A percentile compares a stretch with the other conserved stretches of the same genome.
Conservation (phyloP, 345 rosid genomes). For the Moricandia arvensis region DNA sequence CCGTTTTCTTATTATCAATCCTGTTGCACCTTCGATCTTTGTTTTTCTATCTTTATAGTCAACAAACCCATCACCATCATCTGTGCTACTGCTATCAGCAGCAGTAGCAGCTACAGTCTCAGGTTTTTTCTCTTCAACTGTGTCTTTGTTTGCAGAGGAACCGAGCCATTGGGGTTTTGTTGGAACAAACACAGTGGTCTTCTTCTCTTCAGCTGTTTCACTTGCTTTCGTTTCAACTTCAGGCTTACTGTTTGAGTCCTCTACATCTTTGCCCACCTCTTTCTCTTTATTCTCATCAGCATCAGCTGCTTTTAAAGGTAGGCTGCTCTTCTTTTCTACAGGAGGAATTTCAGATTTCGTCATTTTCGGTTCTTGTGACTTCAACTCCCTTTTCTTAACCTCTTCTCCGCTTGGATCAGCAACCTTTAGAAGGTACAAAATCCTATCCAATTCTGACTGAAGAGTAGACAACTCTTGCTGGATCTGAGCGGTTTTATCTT, state of each 20-base stretch:
- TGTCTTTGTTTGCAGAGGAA: constrained; percentile 56
- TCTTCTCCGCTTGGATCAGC: constrained; percentile 92
- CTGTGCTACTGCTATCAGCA: constrained; percentile 10
- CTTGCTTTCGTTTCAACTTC: constrained; percentile 40
- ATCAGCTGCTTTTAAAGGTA: constrained; percentile 37
- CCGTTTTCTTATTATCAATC: constrained; percentile 81
- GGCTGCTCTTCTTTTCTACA: constrained; percentile 37
- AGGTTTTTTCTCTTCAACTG: constrained; percentile 39
- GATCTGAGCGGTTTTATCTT: constrained; percentile 55
- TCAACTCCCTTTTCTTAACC: constrained; percentile 57
- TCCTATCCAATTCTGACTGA: constrained; percentile 71
- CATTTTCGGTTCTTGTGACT: constrained; percentile 41
- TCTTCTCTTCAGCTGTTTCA: constrained; percentile 44
- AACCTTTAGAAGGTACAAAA: constrained; percentile 71
- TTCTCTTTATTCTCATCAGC: constrained; percentile 34
- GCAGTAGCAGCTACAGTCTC: constrained; percentile 34
- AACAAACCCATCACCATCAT: constrained; percentile 67
- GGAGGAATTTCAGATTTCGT: constrained; percentile 42
- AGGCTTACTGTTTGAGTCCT: constrained; percentile 31
- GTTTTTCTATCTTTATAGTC: constrained; percentile 81
- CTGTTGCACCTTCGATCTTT: constrained; percentile 60
- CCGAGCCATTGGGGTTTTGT: constrained; percentile 93
- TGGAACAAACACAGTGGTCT: constrained; percentile 47
- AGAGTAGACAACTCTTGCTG: constrained; percentile 68
- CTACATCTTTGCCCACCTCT: constrained; percentile 28